Base-by-base conservation (phyloP, 176 grass and related monocot genomes). In the Zea luxurians region DNA sequence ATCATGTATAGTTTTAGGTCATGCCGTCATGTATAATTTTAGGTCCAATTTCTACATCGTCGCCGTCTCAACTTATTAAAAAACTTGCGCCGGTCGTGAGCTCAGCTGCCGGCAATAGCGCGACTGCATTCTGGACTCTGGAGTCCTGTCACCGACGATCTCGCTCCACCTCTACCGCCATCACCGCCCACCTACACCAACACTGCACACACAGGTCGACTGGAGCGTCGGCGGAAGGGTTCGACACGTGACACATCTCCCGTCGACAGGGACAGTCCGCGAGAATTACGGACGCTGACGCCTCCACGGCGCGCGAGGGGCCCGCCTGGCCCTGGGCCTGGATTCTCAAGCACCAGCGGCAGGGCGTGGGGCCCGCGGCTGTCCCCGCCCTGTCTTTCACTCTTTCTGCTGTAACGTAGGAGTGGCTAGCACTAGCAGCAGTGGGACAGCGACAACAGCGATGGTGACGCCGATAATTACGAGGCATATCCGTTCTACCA, bases 221-320 rank as follows among this genome's bases (percentile, higher is more conserved):
- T 7, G 40, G 2, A n/a, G 1, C 41, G 11, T 48, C 50, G 54
- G 37, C 15, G 61, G 61, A 43, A 6, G 55, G 45, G 1, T 50
- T 69, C 27, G 27, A 27, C 27, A 27, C 27, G 27, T 27, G 76
- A 80, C 81, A 88, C 80, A 80, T 79, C 47, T 53, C 7, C 17
- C 38, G 72, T 61, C 77, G 82, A 91, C 77, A 79, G 58, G 35
- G 76, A 65, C 75, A 66, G 59, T 7, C 60, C 48, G 74, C 68
- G 71, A 70, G 66, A 81, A 88, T 80, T 74, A 75, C 70, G 83
- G 86, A 86, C 83, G 43, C 34, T 11, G 57, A 13, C 84, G 60
- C 70, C 89, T 77, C 48, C 53, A 35, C 40, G 7, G 15, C 7
- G n/a, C n/a, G 2, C 0, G 36, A 0, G 4, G 66, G 42, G 4